Conservation (phyloP, 192 early-diverging fungal genomes). For the Coemansia umbellata region DNA sequence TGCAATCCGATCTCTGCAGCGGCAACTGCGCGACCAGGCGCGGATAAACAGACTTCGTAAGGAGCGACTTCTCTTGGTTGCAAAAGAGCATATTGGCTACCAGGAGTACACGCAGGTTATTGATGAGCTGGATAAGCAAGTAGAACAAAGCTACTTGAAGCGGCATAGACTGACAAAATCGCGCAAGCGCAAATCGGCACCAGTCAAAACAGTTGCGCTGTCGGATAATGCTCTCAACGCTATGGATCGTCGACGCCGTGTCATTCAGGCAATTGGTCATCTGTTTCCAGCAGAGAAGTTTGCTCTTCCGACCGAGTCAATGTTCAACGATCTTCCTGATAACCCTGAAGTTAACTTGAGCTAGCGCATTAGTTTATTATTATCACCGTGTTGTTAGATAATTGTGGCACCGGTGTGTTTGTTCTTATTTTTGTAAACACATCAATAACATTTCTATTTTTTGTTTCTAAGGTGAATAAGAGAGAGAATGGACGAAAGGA, state of each 20-base stretch:
- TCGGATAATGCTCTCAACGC: conserved; percentile 65
- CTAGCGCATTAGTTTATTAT: background rate
- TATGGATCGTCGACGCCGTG: conserved; percentile 62
- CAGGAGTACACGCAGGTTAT: conserved; percentile 86
- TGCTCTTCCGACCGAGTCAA: conserved; percentile 31
- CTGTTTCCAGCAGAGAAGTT: conserved; percentile 51
- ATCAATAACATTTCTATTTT: background rate
- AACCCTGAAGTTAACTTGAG: conserved; percentile 36
- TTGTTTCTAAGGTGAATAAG: too few species aligned
- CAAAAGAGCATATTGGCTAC: conserved; percentile 69
- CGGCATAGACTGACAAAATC: conserved; percentile 72
- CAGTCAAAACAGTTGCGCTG: conserved; percentile 53
- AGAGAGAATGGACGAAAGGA: too few species aligned
- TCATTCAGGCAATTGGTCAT: conserved; percentile 65
- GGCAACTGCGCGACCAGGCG: conserved; percentile 67
- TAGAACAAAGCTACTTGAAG: conserved; percentile 83
- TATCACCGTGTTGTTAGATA: too few species aligned
- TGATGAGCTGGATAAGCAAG: conserved; percentile 84
- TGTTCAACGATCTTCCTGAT: conserved; percentile 25
- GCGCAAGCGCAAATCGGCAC: conserved; percentile 64
- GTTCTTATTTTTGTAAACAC: too few species aligned
- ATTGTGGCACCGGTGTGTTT: too few species aligned
- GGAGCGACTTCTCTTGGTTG: conserved; percentile 59
- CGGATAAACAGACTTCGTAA: conserved; percentile 67
- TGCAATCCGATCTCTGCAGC: conserved; percentile 64